Conservation (phyloP, 2,329 filamentous ascomycete genomes). For the Apiospora pterosperma region DNA sequence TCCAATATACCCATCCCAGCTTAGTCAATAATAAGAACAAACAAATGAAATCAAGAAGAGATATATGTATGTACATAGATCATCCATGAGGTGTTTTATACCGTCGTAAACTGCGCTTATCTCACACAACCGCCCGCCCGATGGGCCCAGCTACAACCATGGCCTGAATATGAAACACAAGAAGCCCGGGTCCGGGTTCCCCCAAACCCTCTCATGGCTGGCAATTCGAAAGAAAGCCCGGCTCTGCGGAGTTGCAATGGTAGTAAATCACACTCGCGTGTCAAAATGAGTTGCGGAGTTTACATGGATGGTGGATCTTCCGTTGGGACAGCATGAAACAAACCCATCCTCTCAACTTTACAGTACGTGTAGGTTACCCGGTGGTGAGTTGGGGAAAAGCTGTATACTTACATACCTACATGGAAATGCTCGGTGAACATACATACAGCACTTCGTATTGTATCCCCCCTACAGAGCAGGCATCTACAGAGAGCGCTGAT, state of each 20-base stretch:
- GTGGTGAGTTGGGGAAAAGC: neutral
- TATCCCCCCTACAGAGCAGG: too few relatives aligned
- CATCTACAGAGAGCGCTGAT: too few relatives aligned
- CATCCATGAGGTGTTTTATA: neutral
- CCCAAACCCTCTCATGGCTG: neutral
- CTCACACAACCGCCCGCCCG: neutral
- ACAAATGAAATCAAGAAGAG: neutral
- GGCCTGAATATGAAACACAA: neutral
- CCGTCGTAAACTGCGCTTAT: neutral
- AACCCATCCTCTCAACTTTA: neutral
- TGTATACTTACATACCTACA: neutral
- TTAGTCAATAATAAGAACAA: neutral
- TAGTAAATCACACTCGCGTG: neutral
- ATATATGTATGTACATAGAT: neutral
- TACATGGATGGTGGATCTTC: neutral
- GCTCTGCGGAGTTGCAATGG: neutral
- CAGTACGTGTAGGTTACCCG: neutral
- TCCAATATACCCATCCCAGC: neutral
- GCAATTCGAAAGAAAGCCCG: neutral
- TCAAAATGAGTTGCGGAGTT: neutral
- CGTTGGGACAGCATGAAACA: neutral
- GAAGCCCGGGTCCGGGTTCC: neutral
- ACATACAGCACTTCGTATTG: too few relatives aligned
- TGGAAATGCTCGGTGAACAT: too few relatives aligned
- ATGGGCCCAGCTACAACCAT: neutral